Conservation (phyloP, 441 rosid genomes). For the Heliophila coronopifolia region DNA sequence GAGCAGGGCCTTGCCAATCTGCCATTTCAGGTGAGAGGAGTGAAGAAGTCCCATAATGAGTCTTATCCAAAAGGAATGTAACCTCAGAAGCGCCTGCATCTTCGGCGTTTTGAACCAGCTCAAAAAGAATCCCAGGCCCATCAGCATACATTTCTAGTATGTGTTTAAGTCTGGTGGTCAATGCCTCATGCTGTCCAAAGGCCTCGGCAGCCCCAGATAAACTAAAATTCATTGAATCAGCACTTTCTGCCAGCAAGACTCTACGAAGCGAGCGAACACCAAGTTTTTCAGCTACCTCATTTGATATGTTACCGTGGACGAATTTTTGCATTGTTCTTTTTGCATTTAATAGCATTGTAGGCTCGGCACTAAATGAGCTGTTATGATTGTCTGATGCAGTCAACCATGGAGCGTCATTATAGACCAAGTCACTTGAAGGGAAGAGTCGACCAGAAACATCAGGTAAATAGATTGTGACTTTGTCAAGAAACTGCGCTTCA, state of each 20-base stretch:
- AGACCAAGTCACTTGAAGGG: conserved; percentile 77
- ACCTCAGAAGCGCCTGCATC: conserved; percentile 99
- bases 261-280: conserved; percentile 97
- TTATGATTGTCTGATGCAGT: conserved; percentile 60
- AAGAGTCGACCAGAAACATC: conserved; percentile 77
- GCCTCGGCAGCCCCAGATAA: conserved; percentile 98
- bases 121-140: conserved; percentile 97
- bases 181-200: conserved; percentile 98
- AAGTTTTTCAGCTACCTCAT: conserved; percentile 95
- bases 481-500: conserved; percentile 67
- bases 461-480: conserved; percentile 70
- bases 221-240: conserved; percentile 95
- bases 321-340: conserved; percentile 71
- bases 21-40: conserved; percentile 99
- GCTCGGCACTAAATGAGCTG: conserved; percentile 49
- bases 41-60: conserved; percentile 96
- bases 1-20: conserved; percentile 99
- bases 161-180: conserved; percentile 95
- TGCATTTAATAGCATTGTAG: conserved; percentile 53
- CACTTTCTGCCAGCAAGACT: conserved; percentile 94
- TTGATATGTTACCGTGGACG: conserved; percentile 89
- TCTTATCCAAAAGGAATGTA: conserved; percentile 82
- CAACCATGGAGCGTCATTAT: conserved; percentile 98
- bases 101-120: conserved; percentile 95
- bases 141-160: conserved; percentile 99